Conservation (phyloP, 202 grass and related monocot genomes). For the Musa balbisiana region DNA sequence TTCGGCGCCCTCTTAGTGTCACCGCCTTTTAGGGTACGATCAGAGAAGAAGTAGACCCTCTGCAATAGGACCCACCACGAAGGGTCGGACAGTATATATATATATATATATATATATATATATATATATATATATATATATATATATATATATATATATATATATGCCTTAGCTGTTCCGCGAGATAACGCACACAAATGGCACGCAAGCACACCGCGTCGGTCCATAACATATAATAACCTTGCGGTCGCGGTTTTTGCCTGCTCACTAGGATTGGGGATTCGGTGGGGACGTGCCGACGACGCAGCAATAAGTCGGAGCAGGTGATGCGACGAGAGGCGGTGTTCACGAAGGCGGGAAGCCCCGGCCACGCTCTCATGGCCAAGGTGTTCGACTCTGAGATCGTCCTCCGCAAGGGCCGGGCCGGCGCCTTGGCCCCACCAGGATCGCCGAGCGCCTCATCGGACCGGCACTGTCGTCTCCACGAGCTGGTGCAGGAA, state of each 20-base stretch:
- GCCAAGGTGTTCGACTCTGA: slow-evolving; percentile 5
- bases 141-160: too few relatives aligned
- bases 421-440: not conserved
- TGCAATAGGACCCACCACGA: not conserved
- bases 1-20: not conserved
- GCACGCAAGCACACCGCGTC: too few relatives aligned
- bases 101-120: too few relatives aligned
- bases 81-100: too few relatives aligned
- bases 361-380: slow-evolving; percentile 3
- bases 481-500: not conserved
- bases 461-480: slow-evolving; percentile 12
- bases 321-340: not conserved
- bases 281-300: not conserved
- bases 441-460: slow-evolving; percentile 5
- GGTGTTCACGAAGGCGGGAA: slow-evolving; percentile 17
- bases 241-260: not conserved
- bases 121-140: too few relatives aligned
- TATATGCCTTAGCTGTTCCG: too few relatives aligned
- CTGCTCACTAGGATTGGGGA: not conserved
- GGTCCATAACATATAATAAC: too few relatives aligned
- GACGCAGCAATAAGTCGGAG: not conserved
- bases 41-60: not conserved
- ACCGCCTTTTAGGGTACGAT: not conserved
- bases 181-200: too few relatives aligned
- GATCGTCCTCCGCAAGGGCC: slow-evolving; percentile 7